Conservation (phyloP, 441 rosid genomes). For the Manihot esculenta region DNA sequence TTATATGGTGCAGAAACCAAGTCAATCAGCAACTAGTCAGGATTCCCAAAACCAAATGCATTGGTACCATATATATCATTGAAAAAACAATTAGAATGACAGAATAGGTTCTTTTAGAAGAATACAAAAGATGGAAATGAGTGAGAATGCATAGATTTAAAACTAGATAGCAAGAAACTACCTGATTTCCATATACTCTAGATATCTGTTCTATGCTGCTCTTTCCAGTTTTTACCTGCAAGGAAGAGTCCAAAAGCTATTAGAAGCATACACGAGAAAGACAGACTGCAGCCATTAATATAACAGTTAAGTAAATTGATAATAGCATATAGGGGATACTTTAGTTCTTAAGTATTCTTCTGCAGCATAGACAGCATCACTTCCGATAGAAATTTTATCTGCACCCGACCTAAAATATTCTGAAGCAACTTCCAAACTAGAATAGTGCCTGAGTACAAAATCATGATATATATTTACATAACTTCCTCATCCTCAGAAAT, state of each 20-base stretch:
- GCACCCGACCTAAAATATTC: constrained; percentile 99
- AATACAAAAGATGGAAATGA: not conserved
- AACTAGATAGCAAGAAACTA: constrained; percentile 28
- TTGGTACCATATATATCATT: not conserved
- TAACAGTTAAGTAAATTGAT: constrained; percentile 15
- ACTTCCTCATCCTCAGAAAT: not conserved
- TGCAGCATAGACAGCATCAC: constrained; percentile 93
- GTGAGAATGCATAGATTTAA: constrained; percentile 7
- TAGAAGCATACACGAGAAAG: constrained; percentile 17
- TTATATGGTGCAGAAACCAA: not conserved
- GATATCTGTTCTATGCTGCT: constrained; percentile 95
- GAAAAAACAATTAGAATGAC: not conserved
- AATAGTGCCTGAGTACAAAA: constrained; percentile 63
- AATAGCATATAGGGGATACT: constrained; percentile 40
- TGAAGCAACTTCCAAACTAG: constrained; percentile 98
- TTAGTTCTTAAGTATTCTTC: constrained; percentile 84
- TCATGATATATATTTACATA: constrained; percentile 11
- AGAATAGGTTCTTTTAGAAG: not conserved
- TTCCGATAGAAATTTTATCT: constrained; percentile 94
- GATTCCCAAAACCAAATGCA: not conserved
- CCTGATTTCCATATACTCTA: constrained; percentile 96
- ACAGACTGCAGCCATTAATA: constrained; percentile 1
- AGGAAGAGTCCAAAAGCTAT: constrained; percentile 24
- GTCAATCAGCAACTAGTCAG: not conserved
- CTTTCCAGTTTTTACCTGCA: constrained; percentile 78